Percentiles rank a stretch among this genome's conserved stretches.
Conservation (phyloP, 164 flowering plant genomes). For the Chimonanthus salicifolius region DNA sequence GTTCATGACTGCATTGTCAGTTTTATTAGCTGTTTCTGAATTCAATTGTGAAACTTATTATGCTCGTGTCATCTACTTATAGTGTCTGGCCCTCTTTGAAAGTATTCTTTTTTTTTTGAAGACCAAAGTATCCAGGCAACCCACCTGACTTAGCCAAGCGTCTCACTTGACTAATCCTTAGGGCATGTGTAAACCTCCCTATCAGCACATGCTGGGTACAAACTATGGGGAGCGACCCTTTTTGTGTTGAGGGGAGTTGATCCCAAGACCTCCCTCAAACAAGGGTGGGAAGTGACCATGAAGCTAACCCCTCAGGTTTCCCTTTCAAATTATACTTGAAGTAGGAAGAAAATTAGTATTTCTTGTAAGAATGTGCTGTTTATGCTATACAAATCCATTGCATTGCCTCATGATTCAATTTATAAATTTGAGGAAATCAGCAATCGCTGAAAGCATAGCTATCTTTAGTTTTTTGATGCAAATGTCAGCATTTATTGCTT, state of each 20-base stretch:
- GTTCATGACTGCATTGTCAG: not conserved
- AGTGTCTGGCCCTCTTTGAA: not conserved
- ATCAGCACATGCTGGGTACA: too few species aligned
- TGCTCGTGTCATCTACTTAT: not conserved
- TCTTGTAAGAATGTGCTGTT: not conserved
- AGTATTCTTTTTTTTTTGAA: too few species aligned
- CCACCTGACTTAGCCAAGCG: too few species aligned
- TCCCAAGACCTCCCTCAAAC: too few species aligned
- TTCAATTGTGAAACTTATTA: not conserved
- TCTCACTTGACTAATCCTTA: too few species aligned
- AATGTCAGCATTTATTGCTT: not conserved
- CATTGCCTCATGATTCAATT: slow-evolving; percentile 1
- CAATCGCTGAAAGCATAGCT: not conserved
- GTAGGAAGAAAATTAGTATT: not conserved
- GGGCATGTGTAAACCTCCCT: too few species aligned
- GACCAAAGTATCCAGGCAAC: too few species aligned
- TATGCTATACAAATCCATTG: not conserved
- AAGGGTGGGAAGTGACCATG: too few species aligned
- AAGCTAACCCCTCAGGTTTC: too few species aligned
- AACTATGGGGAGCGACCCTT: too few species aligned
- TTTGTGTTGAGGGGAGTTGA: too few species aligned
- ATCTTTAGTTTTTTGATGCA: not conserved
- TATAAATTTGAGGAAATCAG: not conserved
- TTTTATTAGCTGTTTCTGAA: too few species aligned
- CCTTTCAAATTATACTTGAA: not conserved